Evolutionary conservation across 2,329 filamentous ascomycete species (phyloP), one percentile per base, ranked within the genome.

Genomic region (Immersiporthe knoxdaviesiana): DNA sequence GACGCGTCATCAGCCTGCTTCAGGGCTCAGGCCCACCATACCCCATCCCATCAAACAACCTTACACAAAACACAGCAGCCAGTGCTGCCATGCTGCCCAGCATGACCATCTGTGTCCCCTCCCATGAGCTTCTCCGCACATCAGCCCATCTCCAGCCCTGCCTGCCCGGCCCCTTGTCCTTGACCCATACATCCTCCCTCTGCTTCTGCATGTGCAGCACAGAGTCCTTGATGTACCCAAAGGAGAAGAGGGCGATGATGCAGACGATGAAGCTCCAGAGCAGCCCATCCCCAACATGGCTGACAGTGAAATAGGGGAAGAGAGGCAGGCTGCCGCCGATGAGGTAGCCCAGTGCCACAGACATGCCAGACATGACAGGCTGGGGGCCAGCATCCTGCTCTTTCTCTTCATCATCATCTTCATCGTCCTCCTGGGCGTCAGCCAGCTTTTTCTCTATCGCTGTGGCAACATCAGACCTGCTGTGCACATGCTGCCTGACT

Each of bases 251-350:
- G 0, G 76, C 76, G 4, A 76, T 54, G 14, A 77, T 68, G 65
- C 77, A 78, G 27, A 77, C 74, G 21, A 66, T 68, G 65, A 78
- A 77, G 66, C 77, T 78, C 76, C 77, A 78, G 21, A 74, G 65
- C 62, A 78, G 69, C 21, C 77, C 77, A 60, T 76, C 72, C 59
- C 73, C 72, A 5, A 77, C 76, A 16, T 69, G 64, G 2, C 35
- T 44, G 32, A 76, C 74, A 24, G 77, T 73, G 61, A 78, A 77
- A 68, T 78, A 78, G 0, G 76, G 76, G 66, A 77, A 74, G 30
- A 78, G 70, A 1, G 76, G 77, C 11, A 78, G 71, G 47, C 75
- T 68, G 30, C 76, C 77, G 8, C 77, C 77, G 4, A 78, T 60
- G 1, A 78, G 71, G 64, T 78, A 78, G 21, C 76, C 76, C 0